A percentile compares a stretch with the other conserved stretches of the same genome.
Evolutionary conservation across 176 grass and related monocot genomes (phyloP).

Genomic region (Eleusine coracana): DNA sequence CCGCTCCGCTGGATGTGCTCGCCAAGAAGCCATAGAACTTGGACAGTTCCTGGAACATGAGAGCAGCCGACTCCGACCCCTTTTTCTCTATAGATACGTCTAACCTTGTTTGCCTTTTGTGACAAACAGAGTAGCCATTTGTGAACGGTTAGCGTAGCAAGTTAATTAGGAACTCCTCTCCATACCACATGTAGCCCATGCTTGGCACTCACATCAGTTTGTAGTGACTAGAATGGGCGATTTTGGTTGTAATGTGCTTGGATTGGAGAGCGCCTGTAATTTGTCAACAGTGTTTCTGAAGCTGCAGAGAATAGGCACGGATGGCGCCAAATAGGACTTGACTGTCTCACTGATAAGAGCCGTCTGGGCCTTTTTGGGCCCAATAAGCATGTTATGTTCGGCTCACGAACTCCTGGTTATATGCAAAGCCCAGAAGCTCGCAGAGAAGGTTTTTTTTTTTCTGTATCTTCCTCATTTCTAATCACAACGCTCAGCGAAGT

Average conservation of each 20-base stretch:
- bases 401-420: background rate
- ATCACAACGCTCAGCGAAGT: background rate
- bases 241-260: constrained; percentile 51
- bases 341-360: background rate
- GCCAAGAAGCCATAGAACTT: constrained; percentile 37
- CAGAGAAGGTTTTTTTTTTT: background rate
- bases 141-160: constrained; percentile 3
- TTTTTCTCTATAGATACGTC: constrained; percentile 7
- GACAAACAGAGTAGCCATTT: background rate
- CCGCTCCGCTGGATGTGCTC: constrained; percentile 32
- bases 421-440: background rate
- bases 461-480: background rate
- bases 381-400: background rate
- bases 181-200: constrained; percentile 28
- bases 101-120: background rate
- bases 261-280: constrained; percentile 20
- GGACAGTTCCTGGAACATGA: background rate
- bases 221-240: constrained; percentile 24
- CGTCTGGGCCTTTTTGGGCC: background rate
- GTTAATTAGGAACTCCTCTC: constrained; percentile 6
- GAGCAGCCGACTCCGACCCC: constrained; percentile 18
- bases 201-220: background rate
- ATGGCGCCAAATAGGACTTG: background rate
- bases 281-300: constrained; percentile 29
- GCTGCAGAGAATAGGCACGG: constrained; percentile 18